Evolutionary conservation across 495 filamentous ascomycete species (phyloP), one percentile per base, ranked within the genome.

Genomic region (Penicillium soppii): DNA sequence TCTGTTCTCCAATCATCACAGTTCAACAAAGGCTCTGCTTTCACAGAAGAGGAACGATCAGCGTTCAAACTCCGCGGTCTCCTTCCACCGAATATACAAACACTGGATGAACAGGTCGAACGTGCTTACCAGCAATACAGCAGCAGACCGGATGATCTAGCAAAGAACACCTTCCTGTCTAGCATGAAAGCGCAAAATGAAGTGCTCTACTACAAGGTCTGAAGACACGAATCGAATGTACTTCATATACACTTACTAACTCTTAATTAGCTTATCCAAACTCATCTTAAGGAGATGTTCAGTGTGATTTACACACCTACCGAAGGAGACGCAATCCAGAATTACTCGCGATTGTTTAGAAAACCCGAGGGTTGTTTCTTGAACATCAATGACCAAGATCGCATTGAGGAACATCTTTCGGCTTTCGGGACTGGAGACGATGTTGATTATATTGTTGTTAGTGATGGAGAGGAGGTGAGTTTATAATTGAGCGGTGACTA

Each of bases 301-400:
- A 80, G 84, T 35, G 70, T 96, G 9, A 89, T 96, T 25, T 96
- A 95, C 62, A 95, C 91, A 0, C 91, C 91, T 1, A 95, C 91
- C 0, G 91, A 95, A 66, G 90, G 88, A 3, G 90, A 95, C n/a
- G 91, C 91, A 1, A 95, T 95, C 48, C 78, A 87, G 66, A 87
- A 91, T 58, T 95, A 88, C 63, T 95, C 90, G 5, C 71, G 86
- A 3, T 53, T 92, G 3, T 95, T 95, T 59, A 71, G 91, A 33
- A 76, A 76, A 49, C 90, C 91, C 1, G 85, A 92, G 52, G 91
- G 83, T 1, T 87, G 84, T 52, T 87, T 84, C 51, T 49, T 82
- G 57, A 79, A 76, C 35, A 76, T 82, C 12, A 52, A 56, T 1
- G 69, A 81, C 9, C 68, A 73, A 27, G 71, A 86, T 22, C 62